A percentile compares a stretch with the other conserved stretches of the same genome.
These are phyloP conservation scores for Leishmania martiniquensis DNA, from an alignment of 208 protist species.

Conservation along the genomic window DNA sequence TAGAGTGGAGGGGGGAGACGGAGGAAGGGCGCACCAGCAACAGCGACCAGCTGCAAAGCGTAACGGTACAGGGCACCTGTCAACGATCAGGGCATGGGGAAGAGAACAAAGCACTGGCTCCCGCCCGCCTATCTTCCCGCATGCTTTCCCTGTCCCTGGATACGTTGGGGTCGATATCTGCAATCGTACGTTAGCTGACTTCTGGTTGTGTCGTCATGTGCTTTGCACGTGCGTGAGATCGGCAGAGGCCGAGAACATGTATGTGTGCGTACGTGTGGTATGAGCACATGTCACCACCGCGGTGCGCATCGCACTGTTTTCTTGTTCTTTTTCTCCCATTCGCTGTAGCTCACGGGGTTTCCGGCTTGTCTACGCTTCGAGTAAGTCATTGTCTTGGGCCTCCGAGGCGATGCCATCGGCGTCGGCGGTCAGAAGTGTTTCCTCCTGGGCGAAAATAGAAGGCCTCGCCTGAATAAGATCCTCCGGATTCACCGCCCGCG, in stretches of 20 bases:
- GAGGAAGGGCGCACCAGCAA: no score
- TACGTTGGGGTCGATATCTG: not conserved
- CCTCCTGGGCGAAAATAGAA: slow-evolving; percentile 19
- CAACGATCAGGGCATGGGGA: no score
- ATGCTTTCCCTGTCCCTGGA: not conserved
- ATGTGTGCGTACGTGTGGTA: not conserved
- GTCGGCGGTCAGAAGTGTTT: slow-evolving; percentile 19
- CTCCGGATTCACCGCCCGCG: slow-evolving; percentile 21
- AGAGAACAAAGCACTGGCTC: not conserved
- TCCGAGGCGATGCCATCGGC: slow-evolving; percentile 17
- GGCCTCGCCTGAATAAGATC: slow-evolving; percentile 24
- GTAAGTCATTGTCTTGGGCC: not conserved
- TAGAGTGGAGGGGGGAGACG: not conserved
- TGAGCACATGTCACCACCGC: not conserved
- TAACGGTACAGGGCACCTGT: no score
- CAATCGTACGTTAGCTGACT: not conserved
- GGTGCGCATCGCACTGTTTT: not conserved
- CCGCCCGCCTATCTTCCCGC: not conserved
- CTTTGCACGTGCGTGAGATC: not conserved
- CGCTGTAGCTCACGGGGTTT: no score
- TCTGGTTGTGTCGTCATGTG: not conserved
- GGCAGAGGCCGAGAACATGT: not conserved
- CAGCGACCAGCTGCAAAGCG: no score
- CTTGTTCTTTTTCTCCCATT: not conserved
- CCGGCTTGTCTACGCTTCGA: not conserved